Base-by-base conservation (phyloP, 73 alveolate species). In the Paramecium tetraurelia region DNA sequence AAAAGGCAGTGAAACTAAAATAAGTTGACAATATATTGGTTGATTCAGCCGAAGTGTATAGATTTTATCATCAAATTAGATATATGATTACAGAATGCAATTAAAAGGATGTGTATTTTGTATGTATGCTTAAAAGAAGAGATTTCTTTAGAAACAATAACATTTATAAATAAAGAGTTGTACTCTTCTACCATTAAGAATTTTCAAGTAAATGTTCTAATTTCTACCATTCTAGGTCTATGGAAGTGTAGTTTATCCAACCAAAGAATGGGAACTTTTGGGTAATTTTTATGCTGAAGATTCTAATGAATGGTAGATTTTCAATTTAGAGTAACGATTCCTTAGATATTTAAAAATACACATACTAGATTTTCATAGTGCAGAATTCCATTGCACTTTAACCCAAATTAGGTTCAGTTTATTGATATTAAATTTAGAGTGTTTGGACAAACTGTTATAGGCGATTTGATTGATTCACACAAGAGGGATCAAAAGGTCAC, bases 281-380 rank as follows among this genome's bases (percentile, higher is more conserved):
- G 87, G 87, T 29, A 38, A 75, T 12, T 75, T 75, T 41, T 29
- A 33, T n/a, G 87, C 87, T 36, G 58, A 75, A 20, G 87, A 75
- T 20, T 29, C 87, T 14, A 75, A 75, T 75, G 58, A 75, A 16
- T 75, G 87, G 87, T 41, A 75, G 27, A 35, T 41, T 1, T 75
- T 75, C 59, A 29, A 75, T 12, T 38, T 41, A n/a, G 59, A 75
- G 3, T 41, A 33, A 35, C 16, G 46, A 12, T 75, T 75, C 40
- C 59, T 75, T 29, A 2, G 87, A 38, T 75, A 75, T 75, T 38
- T 75, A 41, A 75, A 75, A 38, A 75, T 75, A 29, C 87, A 14
- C 20, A 75, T 75, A 0, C 10, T 75, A 24, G 87, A 75, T 36
- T 75, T 75, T 20, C 87, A 75, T 38, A 36, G 7, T 21, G 59